Conservation (phyloP, 2,329 filamentous ascomycete genomes). For the Aspergillus novoparasiticus region DNA sequence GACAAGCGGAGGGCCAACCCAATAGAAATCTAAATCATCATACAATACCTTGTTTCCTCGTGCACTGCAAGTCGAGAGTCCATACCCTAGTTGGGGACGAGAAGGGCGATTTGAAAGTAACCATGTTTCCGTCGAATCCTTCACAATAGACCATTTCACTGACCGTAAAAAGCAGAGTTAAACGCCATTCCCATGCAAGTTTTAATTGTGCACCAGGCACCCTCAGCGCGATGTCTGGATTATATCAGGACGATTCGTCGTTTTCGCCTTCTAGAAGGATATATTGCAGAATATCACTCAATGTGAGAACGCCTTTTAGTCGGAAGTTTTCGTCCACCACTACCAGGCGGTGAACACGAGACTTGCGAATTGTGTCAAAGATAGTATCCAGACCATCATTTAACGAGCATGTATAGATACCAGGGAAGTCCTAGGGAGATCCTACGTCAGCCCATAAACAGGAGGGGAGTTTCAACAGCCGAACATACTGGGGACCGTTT, state of each 20-base stretch:
- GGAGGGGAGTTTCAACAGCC: background rate
- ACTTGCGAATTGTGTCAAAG: conserved; percentile 95
- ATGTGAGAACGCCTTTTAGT: conserved; percentile 84
- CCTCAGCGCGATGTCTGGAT: conserved; percentile 4
- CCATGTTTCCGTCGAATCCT: background rate
- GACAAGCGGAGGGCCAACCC: conserved; percentile 6
- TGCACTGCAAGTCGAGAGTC: conserved; percentile 21
- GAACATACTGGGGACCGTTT: conserved; percentile 72
- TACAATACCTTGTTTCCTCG: conserved; percentile 35
- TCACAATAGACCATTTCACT: background rate
- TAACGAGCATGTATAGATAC: conserved; percentile 93
- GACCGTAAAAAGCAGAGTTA: conserved; percentile 5
- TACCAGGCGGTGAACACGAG: conserved; percentile 87
- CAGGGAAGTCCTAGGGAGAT: conserved; percentile 72
- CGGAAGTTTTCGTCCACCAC: conserved; percentile 88
- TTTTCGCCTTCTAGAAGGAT: conserved; percentile 80
- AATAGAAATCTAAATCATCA: conserved; percentile 21
- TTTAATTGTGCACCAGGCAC: conserved; percentile 26
- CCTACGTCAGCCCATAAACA: conserved; percentile 12
- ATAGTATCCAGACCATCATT: conserved; percentile 93
- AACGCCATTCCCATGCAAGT: conserved; percentile 41
- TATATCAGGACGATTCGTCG: conserved; percentile 47
- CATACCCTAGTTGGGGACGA: conserved; percentile 12
- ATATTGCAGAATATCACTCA: conserved; percentile 96
- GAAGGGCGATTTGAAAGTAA: background rate